These are phyloP conservation scores for carrot (Daucus carota) DNA, from an alignment of 129 eudicot species.

Conservation along the genomic window DNA sequence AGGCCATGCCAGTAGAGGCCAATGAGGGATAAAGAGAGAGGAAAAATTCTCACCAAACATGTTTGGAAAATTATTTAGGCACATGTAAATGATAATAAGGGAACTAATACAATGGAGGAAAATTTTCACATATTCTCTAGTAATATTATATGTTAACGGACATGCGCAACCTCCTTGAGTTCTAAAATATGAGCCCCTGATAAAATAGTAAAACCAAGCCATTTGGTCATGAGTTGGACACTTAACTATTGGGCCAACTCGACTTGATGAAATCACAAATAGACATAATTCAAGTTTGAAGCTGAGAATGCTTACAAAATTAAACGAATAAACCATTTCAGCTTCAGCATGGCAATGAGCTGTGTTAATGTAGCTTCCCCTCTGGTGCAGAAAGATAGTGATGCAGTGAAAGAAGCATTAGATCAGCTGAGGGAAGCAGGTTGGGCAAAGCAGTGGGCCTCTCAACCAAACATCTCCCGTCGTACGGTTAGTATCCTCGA, in stretches of 20 bases:
- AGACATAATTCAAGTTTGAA: not conserved
- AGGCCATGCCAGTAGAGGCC: too few species aligned
- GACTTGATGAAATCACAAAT: not conserved
- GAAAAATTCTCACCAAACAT: too few species aligned
- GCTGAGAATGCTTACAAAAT: not conserved
- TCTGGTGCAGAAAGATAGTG: constrained; percentile 79
- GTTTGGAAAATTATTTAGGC: too few species aligned
- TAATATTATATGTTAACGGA: too few species aligned
- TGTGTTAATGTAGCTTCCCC: not conserved
- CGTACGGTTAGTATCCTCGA: constrained; percentile 67
- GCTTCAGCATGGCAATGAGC: not conserved
- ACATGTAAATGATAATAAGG: too few species aligned
- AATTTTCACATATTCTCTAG: too few species aligned
- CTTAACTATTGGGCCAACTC: not conserved
- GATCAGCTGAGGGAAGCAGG: constrained; percentile 75
- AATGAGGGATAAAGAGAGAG: too few species aligned
- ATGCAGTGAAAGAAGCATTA: constrained; percentile 86
- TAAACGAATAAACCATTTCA: not conserved
- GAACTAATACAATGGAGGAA: too few species aligned
- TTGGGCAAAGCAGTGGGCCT: constrained; percentile 95
- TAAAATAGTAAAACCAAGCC: too few species aligned
- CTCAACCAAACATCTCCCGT: constrained; percentile 93
- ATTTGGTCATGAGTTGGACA: too few species aligned
- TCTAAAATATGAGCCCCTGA: too few species aligned
- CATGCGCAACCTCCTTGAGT: too few species aligned